Conservation (phyloP, 805 yeast species). For the Candida nemodendra region DNA sequence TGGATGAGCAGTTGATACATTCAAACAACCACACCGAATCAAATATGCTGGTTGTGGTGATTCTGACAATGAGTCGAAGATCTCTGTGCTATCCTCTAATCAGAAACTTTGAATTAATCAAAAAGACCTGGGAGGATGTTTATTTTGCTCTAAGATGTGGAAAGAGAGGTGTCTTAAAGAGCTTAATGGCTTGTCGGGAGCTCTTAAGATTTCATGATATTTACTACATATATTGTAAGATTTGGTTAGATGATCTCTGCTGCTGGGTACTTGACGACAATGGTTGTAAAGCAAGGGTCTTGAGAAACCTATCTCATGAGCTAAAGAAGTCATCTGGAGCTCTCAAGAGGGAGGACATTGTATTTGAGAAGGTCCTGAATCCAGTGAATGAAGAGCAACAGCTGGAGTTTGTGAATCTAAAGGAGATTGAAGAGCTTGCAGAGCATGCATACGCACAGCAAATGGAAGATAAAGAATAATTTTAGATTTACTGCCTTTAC, state of each 20-base stretch:
- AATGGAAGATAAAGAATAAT: too few species aligned
- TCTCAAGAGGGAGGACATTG: conserved; percentile 45
- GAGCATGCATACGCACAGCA: conserved; percentile 46
- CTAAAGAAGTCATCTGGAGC: conserved; percentile 42
- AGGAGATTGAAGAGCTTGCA: conserved; percentile 59
- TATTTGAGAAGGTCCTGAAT: conserved; percentile 50
- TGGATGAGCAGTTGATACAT: conserved; percentile 59
- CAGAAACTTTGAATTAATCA: conserved; percentile 60
- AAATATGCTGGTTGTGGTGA: conserved; percentile 47
- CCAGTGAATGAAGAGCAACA: conserved; percentile 41
- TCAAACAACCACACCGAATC: conserved; percentile 32
- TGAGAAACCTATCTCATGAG: conserved; percentile 68
- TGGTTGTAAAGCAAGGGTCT: conserved; percentile 52
- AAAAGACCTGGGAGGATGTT: conserved; percentile 74
- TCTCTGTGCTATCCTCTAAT: conserved; percentile 79
- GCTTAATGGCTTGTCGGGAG: conserved; percentile 62
- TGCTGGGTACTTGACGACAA: conserved; percentile 67
- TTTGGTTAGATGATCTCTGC: conserved; percentile 74
- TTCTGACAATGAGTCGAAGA: conserved; percentile 65
- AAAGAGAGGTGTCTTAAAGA: conserved; percentile 58
- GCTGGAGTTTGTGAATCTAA: conserved; percentile 45
- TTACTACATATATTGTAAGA: conserved; percentile 78
- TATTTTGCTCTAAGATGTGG: conserved; percentile 66
- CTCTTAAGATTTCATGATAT: conserved; percentile 79
- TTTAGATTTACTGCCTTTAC: too few species aligned